Base-by-base conservation (phyloP, 2,329 filamentous ascomycete genomes). In the Knufia fluminis region DNA sequence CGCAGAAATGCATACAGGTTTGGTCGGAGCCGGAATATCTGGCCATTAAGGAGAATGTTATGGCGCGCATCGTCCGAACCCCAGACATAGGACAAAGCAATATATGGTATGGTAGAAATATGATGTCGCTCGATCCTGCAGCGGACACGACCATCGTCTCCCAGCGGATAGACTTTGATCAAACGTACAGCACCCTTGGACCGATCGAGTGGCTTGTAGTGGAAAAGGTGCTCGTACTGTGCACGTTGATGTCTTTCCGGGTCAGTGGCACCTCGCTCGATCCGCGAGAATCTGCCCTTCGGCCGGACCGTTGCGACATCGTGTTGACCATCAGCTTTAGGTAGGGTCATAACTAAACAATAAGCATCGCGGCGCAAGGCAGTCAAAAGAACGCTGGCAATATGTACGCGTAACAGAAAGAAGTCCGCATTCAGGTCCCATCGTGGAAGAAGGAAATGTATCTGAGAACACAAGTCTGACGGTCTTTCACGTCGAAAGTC, bases 1-100 rank as follows among this genome's bases (percentile, higher is more conserved):
- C 40, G 40, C 6, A 43, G 40, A 28, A 43, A 43, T 10, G 22
- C 22, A 28, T 26, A 28, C 40, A 43, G 40, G 28, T 43, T 43
- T 6, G 40, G 19, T 43, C 40, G 19, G 4, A 43, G 20, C 6
- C 7, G 3, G 40, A 43, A 16, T 3, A 3, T 6, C 24, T 43
- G 20, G 24, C 40, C 40, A 19, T 43, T 43, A 8, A 43, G 3
- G 8, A 26, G 24, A 12, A 43, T 43, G 19, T 19, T 26, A 8
- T 12, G 19, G 7, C 28, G 40, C 6, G 20, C 40, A 19, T 14
- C 22, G 10, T 28, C 40, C 3, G 40, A 43, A 14, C 40, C 40
- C 40, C 40, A 43, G 9, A 43, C 40, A 28, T 43, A 43, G 3
- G 40, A 43, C 8, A 43, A 6, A 14, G 40, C 40, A 12, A 43